These are phyloP conservation scores for Stephania yunnanensis DNA, from an alignment of 164 flowering plant species.

Conservation along the genomic window DNA sequence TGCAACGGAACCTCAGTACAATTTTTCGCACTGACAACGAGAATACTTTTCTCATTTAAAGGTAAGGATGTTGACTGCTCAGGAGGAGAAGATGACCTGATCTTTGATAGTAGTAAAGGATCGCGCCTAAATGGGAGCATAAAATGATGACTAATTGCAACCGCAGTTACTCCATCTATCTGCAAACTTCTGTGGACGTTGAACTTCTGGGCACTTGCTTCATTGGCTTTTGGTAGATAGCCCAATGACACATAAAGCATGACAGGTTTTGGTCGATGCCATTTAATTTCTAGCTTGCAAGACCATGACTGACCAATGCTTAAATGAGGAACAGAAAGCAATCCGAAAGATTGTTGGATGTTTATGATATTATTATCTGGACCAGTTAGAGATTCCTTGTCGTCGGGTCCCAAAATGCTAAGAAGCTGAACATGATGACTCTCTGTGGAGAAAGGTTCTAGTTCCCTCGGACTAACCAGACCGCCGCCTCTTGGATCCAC, in stretches of 20 bases:
- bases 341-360: conserved; percentile 86
- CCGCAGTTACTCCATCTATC: conserved; percentile 77
- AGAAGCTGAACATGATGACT: conserved; percentile 85
- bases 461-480: conserved; percentile 81
- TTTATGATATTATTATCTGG: conserved; percentile 44
- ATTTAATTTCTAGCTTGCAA: conserved; percentile 76
- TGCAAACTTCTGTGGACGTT: conserved; percentile 89
- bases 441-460: conserved; percentile 56
- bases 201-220: conserved; percentile 48
- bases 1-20: conserved; percentile 70
- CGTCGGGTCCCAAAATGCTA: conserved; percentile 46
- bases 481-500: conserved; percentile 89
- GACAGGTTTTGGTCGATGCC: conserved; percentile 88
- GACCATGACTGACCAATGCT: conserved; percentile 73
- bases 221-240: conserved; percentile 48
- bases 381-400: conserved; percentile 33
- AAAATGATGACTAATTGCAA: conserved; percentile 51
- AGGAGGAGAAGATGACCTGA: conserved; percentile 36
- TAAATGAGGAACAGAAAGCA: conserved; percentile 72
- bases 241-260: conserved; percentile 88
- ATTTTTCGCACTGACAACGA: conserved; percentile 63
- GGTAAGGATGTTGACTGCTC: conserved; percentile 46
- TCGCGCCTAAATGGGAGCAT: conserved; percentile 73
- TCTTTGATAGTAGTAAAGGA: conserved; percentile 57
- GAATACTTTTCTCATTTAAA: conserved; percentile 51